phyloP scores from a whole-genome alignment of 106 monocot genomes.

The Dendrobium chrysotoxum region DNA sequence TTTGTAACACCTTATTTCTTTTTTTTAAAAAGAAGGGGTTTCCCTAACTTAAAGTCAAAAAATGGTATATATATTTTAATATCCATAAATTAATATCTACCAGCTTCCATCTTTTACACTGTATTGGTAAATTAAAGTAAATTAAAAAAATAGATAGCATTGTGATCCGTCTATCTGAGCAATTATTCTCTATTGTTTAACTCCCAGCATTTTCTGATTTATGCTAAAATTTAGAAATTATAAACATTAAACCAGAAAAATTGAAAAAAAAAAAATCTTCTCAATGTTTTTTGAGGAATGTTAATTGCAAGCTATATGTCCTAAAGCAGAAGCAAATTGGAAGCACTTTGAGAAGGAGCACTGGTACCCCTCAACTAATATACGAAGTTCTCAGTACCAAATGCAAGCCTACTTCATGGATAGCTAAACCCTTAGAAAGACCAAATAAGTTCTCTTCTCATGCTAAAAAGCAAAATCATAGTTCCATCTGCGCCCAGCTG shows the following conservation, averaged over 20 bases:
- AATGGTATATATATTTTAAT: no score
- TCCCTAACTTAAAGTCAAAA: no score
- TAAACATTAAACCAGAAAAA: not conserved
- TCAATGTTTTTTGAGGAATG: no score
- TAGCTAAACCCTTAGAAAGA: not conserved
- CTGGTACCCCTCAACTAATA: not conserved
- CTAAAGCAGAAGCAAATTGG: no score
- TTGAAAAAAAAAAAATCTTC: not conserved
- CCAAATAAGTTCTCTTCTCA: not conserved
- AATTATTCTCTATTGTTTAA: not conserved
- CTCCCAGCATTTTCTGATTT: not conserved
- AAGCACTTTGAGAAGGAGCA: not conserved
- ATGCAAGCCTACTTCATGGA: not conserved
- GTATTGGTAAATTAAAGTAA: no score
- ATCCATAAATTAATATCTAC: no score
- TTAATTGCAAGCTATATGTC: no score
- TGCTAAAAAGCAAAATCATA: not conserved
- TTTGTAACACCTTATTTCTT: no score
- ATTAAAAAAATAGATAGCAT: no score
- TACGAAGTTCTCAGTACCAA: not conserved
- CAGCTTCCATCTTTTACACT: no score
- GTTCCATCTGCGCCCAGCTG: not conserved
- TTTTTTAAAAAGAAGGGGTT: no score
- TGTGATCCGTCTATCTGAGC: no score
- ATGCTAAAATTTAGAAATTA: not conserved